Base-by-base conservation (phyloP, 352 stramenopile species). In the Phytophthora fragariae region DNA sequence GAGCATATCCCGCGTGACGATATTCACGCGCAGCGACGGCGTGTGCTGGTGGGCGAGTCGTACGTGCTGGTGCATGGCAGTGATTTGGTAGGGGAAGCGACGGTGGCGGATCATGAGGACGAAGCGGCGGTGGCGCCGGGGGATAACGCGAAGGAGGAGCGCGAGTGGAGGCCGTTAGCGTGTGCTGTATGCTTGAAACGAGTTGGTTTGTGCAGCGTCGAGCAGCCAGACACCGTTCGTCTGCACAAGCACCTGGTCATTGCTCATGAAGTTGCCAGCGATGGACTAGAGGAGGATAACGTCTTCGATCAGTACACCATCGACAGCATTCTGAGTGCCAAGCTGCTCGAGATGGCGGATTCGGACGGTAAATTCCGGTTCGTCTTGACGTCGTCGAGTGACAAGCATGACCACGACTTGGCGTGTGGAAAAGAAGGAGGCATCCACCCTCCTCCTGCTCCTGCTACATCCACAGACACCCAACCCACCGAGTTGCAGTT, bases 341-440 rank as follows among this genome's bases (percentile, higher is more conserved):
- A 88, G 54, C 73, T 95, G 46, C 76, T 94, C 17, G 85, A 94
- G 63, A 69, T 86, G 39, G 85, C 84, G 15, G 89, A 96, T 50
- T 83, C 85, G 10, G 85, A 93, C 29, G 89, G 89, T 5, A 74
- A 91, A 12, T 96, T 96, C 54, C 86, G 85, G 9, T 96, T 89
- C 54, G 15, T 77, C 0, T 59, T 95, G 55, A 75, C 70, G 29
- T 47, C 70, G 39, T 70, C 57, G 0, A 8, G 46, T 10, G 52
- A 63, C 11, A 53, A 65, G 10, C 24, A 59, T 31, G 49, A 70
- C 47, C 21, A 75, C 21, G 35, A 62, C 37, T 33, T 58, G 6
- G 39, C 47, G 33, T 60, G 47, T 49, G 24, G 14, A 12, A 57
- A 8, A 9, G 21, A 53, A 49, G 19, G 57, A 21, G 62, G 19